Percentiles rank a stretch among this genome's conserved stretches.
Evolutionary conservation across 768 basidiomycete species (phyloP).

Genomic region (Kwoniella sp.): DNA sequence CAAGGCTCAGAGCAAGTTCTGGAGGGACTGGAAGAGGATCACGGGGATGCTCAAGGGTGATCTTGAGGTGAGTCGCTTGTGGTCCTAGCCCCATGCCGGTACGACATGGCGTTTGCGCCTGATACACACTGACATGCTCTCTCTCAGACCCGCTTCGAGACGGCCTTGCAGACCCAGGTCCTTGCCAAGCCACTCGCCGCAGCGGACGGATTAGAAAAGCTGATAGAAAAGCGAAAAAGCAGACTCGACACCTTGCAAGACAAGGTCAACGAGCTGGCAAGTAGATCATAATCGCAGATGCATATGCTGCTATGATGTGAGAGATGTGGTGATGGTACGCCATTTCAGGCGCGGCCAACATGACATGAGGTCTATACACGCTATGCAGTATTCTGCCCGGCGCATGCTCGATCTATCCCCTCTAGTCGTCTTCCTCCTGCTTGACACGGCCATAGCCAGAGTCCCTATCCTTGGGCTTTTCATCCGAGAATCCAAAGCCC

Average conservation of each 20-base stretch:
- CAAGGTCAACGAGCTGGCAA: constrained; percentile 9
- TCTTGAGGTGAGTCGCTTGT: constrained; percentile 27
- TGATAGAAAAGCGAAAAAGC: constrained; percentile 21
- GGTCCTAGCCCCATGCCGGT: background rate
- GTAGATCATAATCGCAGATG: constrained; percentile 1
- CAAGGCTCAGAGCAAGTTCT: constrained; percentile 37
- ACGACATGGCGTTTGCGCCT: background rate
- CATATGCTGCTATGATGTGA: no score
- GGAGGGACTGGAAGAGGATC: constrained; percentile 43
- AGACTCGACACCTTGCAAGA: constrained; percentile 23
- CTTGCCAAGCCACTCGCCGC: constrained; percentile 33
- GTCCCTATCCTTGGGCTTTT: constrained; percentile 15
- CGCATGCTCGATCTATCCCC: no score
- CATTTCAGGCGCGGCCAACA: no score
- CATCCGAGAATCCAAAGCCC: constrained; percentile 70
- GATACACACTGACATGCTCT: background rate
- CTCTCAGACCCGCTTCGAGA: constrained; percentile 17
- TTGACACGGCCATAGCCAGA: constrained; percentile 35
- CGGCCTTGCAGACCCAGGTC: constrained; percentile 18
- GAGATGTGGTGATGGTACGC: no score
- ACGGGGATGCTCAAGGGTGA: constrained; percentile 39
- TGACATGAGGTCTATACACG: no score
- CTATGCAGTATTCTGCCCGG: no score
- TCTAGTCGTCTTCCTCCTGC: constrained; percentile 25
- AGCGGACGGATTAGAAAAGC: constrained; percentile 30